Evolutionary conservation across 768 basidiomycete genomes (phyloP).

Genomic region (Lyophyllum decastes): DNA sequence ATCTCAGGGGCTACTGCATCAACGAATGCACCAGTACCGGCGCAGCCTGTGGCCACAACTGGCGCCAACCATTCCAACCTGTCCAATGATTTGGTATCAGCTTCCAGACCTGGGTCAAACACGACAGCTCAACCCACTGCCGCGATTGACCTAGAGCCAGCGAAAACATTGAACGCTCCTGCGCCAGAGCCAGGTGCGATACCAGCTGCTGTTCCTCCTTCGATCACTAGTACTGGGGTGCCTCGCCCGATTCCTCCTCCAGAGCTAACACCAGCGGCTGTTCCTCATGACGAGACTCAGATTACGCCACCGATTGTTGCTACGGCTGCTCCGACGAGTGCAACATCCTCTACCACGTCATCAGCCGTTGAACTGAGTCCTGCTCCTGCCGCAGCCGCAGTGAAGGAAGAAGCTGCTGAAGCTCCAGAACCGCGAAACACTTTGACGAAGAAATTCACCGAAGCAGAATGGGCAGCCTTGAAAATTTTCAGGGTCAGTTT

Average conservation of each 20-base stretch:
- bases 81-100: not conserved
- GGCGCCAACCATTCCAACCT: not conserved
- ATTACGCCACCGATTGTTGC: not conserved
- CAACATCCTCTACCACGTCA: not conserved
- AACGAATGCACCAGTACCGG: conserved; percentile 8
- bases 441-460: conserved; percentile 69
- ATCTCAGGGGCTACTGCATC: conserved; percentile 15
- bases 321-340: conserved; percentile 4
- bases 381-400: conserved; percentile 8
- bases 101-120: not conserved
- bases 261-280: conserved; percentile 7
- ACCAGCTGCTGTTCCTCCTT: conserved; percentile 13
- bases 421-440: conserved; percentile 63
- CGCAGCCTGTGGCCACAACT: not conserved
- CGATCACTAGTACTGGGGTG: conserved; percentile 5
- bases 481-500: conserved; percentile 63
- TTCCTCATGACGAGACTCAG: not conserved
- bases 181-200: conserved; percentile 16
- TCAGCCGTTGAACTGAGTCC: conserved; percentile 5
- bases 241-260: not conserved
- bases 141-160: conserved; percentile 6
- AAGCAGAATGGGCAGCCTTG: conserved; percentile 72
- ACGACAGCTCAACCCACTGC: not conserved
- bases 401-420: conserved; percentile 24
- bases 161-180: conserved; percentile 15